Percentiles rank a stretch among this genome's conserved stretches.
Conservation (phyloP, 2,329 filamentous ascomycete species). For the Furcasterigmium furcatum region DNA sequence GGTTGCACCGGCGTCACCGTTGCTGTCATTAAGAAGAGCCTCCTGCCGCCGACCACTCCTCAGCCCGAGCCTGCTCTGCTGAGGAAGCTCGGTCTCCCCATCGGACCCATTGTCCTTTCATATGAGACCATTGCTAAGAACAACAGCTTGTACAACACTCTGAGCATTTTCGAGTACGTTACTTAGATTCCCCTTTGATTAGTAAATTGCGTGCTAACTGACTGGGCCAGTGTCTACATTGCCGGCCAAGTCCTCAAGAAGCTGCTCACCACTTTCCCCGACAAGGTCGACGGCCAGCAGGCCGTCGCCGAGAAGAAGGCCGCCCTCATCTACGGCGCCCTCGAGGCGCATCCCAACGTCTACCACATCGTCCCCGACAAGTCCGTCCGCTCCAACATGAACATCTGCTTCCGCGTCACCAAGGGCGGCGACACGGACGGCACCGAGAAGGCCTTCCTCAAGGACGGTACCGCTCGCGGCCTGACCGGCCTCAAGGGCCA, state of each 20-base stretch:
- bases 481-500: conserved; percentile 86
- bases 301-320: conserved; percentile 73
- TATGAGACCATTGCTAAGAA: conserved; percentile 88
- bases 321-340: conserved; percentile 66
- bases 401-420: conserved; percentile 83
- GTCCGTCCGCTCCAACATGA: conserved; percentile 80
- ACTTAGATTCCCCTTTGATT: background rate
- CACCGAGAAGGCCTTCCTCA: conserved; percentile 77
- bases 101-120: conserved; percentile 75
- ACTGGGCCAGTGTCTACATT: conserved; percentile 71
- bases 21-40: conserved; percentile 75
- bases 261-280: conserved; percentile 61
- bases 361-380: conserved; percentile 78
- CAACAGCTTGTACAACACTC: conserved; percentile 92
- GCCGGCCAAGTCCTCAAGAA: conserved; percentile 84
- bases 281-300: conserved; percentile 76
- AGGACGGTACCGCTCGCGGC: conserved; percentile 63
- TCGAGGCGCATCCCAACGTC: conserved; percentile 70
- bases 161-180: conserved; percentile 81
- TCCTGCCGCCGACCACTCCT: conserved; percentile 65
- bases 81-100: conserved; percentile 70
- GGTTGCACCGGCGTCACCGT: conserved; percentile 84
- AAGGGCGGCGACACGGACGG: conserved; percentile 57
- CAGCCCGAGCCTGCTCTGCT: conserved; percentile 69
- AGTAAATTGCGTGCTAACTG: background rate